phyloP scores from a whole-genome alignment of 768 basidiomycete species.

The Russula vinacea region DNA sequence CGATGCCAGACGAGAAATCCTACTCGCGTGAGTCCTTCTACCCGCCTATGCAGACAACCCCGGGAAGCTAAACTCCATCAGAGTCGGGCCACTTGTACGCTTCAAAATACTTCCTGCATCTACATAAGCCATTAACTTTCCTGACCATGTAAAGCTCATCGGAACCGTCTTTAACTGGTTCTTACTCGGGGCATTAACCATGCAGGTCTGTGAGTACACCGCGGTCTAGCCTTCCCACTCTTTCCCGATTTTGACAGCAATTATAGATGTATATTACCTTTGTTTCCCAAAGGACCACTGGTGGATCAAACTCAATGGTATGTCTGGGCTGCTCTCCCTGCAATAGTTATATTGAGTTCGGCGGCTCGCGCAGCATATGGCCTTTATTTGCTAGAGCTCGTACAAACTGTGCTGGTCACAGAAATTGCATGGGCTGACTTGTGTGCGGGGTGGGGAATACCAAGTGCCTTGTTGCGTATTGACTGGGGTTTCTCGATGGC shows the following conservation, averaged over 20 bases:
- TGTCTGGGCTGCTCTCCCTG: neutral
- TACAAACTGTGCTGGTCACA: neutral
- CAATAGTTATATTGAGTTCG: neutral
- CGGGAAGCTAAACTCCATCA: neutral
- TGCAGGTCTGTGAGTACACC: constrained; percentile 16
- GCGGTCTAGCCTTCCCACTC: neutral
- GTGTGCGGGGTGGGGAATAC: constrained; percentile 15
- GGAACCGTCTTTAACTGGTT: constrained; percentile 8
- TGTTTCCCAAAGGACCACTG: neutral
- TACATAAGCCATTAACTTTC: neutral
- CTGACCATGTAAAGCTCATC: constrained; percentile 3
- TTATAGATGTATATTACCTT: constrained; percentile 13
- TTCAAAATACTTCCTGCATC: neutral
- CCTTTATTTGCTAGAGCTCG: constrained; percentile 13
- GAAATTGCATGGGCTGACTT: neutral
- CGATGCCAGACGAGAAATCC: neutral
- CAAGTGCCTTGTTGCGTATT: neutral
- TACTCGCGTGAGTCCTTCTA: constrained; percentile 3
- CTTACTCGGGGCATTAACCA: constrained; percentile 12
- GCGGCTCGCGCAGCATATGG: constrained; percentile 5
- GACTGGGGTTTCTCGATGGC: constrained; percentile 5
- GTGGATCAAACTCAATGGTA: constrained; percentile 5
- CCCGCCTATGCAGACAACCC: neutral
- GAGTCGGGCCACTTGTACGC: constrained; percentile 16
- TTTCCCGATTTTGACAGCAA: neutral